phyloP scores from a whole-genome alignment of 441 rosid species.

The Pelargonium myrrhifolium region DNA sequence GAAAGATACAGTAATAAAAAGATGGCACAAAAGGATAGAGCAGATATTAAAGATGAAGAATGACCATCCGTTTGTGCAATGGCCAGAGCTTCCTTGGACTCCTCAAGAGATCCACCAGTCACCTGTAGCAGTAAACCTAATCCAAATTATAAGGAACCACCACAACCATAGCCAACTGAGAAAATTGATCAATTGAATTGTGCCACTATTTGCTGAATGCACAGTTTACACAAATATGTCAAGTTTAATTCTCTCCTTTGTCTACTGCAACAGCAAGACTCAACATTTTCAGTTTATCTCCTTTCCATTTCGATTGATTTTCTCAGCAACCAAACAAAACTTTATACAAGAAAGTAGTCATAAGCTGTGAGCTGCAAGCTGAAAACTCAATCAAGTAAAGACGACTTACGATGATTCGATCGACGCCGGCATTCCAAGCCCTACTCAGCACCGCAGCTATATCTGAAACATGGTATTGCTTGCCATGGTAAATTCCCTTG shows the following conservation, averaged over 20 bases:
- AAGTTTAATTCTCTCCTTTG: not conserved
- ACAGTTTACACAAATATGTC: too few relatives aligned
- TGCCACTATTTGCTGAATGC: not conserved
- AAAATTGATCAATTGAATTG: not conserved
- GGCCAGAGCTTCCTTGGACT: slow-evolving; percentile 86
- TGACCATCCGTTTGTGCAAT: slow-evolving; percentile 92
- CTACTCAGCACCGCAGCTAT: slow-evolving; percentile 63
- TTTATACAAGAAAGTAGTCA: not conserved
- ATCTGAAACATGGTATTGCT: slow-evolving; percentile 68
- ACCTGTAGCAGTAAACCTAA: slow-evolving; percentile 38
- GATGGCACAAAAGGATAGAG: not conserved
- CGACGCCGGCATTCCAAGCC: slow-evolving; percentile 94
- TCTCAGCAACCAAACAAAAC: not conserved
- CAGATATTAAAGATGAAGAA: not conserved
- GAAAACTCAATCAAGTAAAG: too few relatives aligned
- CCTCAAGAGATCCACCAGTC: slow-evolving; percentile 90
- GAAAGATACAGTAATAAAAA: not conserved
- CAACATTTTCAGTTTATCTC: not conserved
- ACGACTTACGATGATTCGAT: slow-evolving; percentile 63
- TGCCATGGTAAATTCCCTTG: slow-evolving; percentile 80
- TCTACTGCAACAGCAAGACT: not conserved
- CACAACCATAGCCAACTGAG: not conserved
- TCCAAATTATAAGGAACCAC: slow-evolving; percentile 9
- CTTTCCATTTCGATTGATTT: not conserved
- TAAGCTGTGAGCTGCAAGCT: too few relatives aligned